phyloP scores from a whole-genome alignment of 108 stramenopile genomes.

The Asterionellopsis glacialis region DNA sequence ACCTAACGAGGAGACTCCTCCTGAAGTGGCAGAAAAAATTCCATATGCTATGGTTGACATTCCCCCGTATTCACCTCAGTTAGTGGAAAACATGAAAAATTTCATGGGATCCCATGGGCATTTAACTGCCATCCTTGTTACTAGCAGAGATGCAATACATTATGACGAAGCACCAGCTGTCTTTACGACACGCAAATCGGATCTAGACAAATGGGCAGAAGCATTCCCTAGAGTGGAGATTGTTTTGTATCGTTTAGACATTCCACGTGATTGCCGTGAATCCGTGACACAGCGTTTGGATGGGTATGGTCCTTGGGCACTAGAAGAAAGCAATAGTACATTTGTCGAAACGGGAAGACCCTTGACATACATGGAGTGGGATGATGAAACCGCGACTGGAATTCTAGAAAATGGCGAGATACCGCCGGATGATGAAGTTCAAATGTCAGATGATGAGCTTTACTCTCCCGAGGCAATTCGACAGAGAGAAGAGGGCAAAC shows the following conservation, averaged over 20 bases:
- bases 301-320: slow-evolving; percentile 85
- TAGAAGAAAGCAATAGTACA: slow-evolving; percentile 22
- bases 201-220: slow-evolving; percentile 55
- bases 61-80: slow-evolving; percentile 73
- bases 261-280: slow-evolving; percentile 70
- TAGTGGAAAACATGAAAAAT: slow-evolving; percentile 45
- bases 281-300: slow-evolving; percentile 66
- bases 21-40: not conserved
- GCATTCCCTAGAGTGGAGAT: slow-evolving; percentile 56
- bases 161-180: slow-evolving; percentile 66
- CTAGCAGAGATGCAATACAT: slow-evolving; percentile 68
- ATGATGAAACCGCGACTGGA: slow-evolving; percentile 40
- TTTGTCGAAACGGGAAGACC: slow-evolving; percentile 72
- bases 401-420: slow-evolving; percentile 37
- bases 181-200: slow-evolving; percentile 53
- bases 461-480: slow-evolving; percentile 72
- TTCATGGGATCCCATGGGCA: slow-evolving; percentile 48
- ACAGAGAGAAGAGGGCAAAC: slow-evolving; percentile 53
- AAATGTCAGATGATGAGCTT: slow-evolving; percentile 13
- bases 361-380: slow-evolving; percentile 59
- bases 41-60: slow-evolving; percentile 71
- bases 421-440: slow-evolving; percentile 34
- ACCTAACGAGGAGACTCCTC: slow-evolving; percentile 7
- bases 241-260: slow-evolving; percentile 68
- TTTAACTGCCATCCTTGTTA: slow-evolving; percentile 57